Evolutionary conservation across 1,139 yeast species (phyloP).

Genomic region (Groenewaldozyma sp.): DNA sequence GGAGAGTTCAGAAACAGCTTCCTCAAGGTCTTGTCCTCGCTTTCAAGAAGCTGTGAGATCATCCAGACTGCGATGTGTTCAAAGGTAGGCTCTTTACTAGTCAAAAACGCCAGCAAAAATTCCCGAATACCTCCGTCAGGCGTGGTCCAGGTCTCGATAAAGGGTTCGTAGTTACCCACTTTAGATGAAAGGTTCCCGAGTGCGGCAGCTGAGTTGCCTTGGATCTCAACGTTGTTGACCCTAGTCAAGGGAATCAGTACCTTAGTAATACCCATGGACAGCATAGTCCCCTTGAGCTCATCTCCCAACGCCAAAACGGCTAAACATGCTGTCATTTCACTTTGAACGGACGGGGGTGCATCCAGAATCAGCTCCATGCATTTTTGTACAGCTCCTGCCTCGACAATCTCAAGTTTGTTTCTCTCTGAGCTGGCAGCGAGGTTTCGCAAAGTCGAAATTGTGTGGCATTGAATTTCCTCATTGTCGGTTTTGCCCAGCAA

Average conservation of each 20-base stretch:
- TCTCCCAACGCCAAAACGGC: constrained; percentile 96
- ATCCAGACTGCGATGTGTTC: constrained; percentile 99
- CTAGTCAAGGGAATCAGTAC: constrained; percentile 87
- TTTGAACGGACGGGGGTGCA: constrained; percentile 83
- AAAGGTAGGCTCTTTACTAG: constrained; percentile 86
- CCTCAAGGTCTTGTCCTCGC: constrained; percentile 62
- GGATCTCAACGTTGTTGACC: constrained; percentile 85
- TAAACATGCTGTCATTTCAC: constrained; percentile 94
- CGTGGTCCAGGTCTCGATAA: constrained; percentile 66
- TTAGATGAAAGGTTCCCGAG: constrained; percentile 91
- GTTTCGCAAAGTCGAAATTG: constrained; percentile 90
- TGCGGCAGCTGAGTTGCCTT: constrained; percentile 98
- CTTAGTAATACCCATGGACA: constrained; percentile 77
- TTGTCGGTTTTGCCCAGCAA: constrained; percentile 78
- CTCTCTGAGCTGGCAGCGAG: constrained; percentile 93
- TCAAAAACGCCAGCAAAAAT: constrained; percentile 70
- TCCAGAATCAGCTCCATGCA: constrained; percentile 79
- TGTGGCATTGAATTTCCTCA: constrained; percentile 96
- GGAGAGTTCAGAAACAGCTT: constrained; percentile 27
- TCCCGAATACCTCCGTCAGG: constrained; percentile 85
- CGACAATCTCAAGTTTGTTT: constrained; percentile 82
- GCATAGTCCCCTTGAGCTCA: constrained; percentile 77
- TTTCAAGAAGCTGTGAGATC: constrained; percentile 81
- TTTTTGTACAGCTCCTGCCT: constrained; percentile 92
- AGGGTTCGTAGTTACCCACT: constrained; percentile 71